Evolutionary conservation across 2,329 filamentous ascomycete species (phyloP).

Genomic region (Amesomyces nigricolor): DNA sequence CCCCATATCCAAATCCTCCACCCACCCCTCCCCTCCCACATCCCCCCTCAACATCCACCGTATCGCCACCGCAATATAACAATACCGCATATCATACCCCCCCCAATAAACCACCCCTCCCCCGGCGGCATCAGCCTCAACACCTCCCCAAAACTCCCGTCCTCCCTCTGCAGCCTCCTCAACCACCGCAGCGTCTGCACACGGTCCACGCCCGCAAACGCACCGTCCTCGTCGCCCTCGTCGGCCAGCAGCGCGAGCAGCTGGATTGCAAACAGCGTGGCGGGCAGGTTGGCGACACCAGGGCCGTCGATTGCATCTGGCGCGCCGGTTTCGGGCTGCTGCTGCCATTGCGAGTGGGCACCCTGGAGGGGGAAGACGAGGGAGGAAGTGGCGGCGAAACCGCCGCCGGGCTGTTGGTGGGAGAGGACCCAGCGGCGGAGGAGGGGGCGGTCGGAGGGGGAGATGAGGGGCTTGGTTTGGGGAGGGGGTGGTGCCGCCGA

Average conservation of each 20-base stretch:
- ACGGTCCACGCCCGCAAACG: slow-evolving; percentile 61
- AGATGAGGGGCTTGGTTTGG: slow-evolving; percentile 35
- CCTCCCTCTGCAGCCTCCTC: slow-evolving; percentile 64
- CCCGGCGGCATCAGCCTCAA: slow-evolving; percentile 44
- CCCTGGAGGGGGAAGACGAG: slow-evolving; percentile 42
- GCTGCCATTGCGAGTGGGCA: slow-evolving; percentile 23
- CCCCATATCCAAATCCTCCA: slow-evolving; percentile 70
- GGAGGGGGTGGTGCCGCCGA: background rate
- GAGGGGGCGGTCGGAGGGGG: slow-evolving; percentile 39
- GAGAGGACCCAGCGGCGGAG: slow-evolving; percentile 74
- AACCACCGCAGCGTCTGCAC: slow-evolving; percentile 68
- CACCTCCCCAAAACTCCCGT: slow-evolving; percentile 90
- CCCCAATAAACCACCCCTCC: slow-evolving; percentile 51
- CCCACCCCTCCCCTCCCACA: slow-evolving; percentile 43
- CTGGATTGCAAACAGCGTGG: slow-evolving; percentile 82
- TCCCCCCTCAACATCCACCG: slow-evolving; percentile 73
- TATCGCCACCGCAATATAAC: slow-evolving; percentile 75
- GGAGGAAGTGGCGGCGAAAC: slow-evolving; percentile 81
- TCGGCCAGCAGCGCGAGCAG: slow-evolving; percentile 53
- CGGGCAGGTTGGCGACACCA: slow-evolving; percentile 66
- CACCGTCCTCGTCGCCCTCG: slow-evolving; percentile 34
- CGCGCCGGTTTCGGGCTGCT: slow-evolving; percentile 36
- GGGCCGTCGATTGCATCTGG: slow-evolving; percentile 32
- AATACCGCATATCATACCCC: slow-evolving; percentile 84
- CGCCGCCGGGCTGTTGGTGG: slow-evolving; percentile 79